phyloP scores from a whole-genome alignment of 306 rosid genomes.

The Luffa acutangula region DNA sequence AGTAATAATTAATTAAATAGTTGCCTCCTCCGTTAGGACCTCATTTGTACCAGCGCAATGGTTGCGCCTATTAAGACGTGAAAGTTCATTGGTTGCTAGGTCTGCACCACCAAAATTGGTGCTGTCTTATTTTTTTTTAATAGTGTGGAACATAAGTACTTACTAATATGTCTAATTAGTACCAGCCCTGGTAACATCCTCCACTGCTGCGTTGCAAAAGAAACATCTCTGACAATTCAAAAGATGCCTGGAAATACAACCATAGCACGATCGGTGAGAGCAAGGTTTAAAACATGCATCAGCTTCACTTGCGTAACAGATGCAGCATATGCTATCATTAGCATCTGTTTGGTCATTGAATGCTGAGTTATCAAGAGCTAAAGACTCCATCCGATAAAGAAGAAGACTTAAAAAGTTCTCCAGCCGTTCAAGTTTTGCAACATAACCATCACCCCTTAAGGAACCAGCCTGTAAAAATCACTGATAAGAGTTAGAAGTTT shows the following conservation, averaged over 20 bases:
- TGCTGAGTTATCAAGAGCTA: slow-evolving; percentile 25
- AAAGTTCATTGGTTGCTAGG: neutral
- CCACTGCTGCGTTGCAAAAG: slow-evolving; percentile 85
- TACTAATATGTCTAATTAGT: slow-evolving; percentile 16
- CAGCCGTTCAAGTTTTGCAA: slow-evolving; percentile 50
- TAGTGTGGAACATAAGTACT: neutral
- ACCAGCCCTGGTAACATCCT: slow-evolving; percentile 39
- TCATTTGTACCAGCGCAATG: neutral
- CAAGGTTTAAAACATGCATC: slow-evolving; percentile 76
- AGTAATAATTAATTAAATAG: neutral
- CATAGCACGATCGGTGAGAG: slow-evolving; percentile 77
- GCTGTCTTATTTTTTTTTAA: neutral
- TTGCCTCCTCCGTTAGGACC: neutral
- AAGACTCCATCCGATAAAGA: slow-evolving; percentile 37
- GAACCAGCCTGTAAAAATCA: slow-evolving; percentile 60
- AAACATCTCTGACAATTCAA: slow-evolving; percentile 95
- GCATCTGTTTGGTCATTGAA: slow-evolving; percentile 26
- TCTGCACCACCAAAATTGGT: slow-evolving; percentile 6
- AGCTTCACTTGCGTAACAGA: slow-evolving; percentile 62
- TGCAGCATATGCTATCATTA: slow-evolving; percentile 69
- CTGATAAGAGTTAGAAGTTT: neutral
- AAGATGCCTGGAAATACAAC: slow-evolving; percentile 93
- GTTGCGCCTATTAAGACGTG: neutral
- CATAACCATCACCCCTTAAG: slow-evolving; percentile 34
- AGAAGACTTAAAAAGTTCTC: slow-evolving; percentile 67